These are phyloP conservation scores for Keqinozyma sinolaborantium DNA, from an alignment of 1,139 yeast species.

Conservation along the genomic window DNA sequence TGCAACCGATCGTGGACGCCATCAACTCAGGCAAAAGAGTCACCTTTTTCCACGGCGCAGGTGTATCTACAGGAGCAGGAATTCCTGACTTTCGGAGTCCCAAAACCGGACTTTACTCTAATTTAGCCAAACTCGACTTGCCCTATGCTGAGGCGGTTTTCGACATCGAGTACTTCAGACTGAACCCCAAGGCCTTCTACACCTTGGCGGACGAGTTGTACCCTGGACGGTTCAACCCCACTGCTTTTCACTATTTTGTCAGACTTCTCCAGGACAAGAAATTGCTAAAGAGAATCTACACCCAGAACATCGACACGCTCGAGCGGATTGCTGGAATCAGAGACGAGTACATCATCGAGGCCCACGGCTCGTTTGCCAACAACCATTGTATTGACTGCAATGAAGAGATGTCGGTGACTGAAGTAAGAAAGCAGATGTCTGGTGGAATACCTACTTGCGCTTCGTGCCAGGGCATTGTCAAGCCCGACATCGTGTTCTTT, in stretches of 20 bases:
- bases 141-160: conserved; percentile 97
- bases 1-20: conserved; percentile 18
- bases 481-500: conserved; percentile 91
- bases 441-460: conserved; percentile 49
- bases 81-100: conserved; percentile 96
- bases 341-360: conserved; percentile 69
- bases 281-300: conserved; percentile 65
- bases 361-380: conserved; percentile 89
- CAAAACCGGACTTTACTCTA: conserved; percentile 83
- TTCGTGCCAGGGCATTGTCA: conserved; percentile 69
- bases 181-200: conserved; percentile 80
- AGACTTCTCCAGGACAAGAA: conserved; percentile 62
- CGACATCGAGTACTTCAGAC: conserved; percentile 75
- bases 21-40: conserved; percentile 27
- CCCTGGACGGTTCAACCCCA: conserved; percentile 85
- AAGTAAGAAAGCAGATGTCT: conserved; percentile 43
- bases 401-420: conserved; percentile 48
- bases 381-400: conserved; percentile 81
- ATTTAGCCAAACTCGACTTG: conserved; percentile 65
- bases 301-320: conserved; percentile 90
- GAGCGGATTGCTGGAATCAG: conserved; percentile 81
- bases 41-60: conserved; percentile 78
- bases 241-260: conserved; percentile 74
- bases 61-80: conserved; percentile 88
- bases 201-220: conserved; percentile 78